A percentile compares a stretch with the other conserved stretches of the same genome.
Evolutionary conservation across 805 yeast species (phyloP).

Genomic region (Trichomonascus vanleenenianus): DNA sequence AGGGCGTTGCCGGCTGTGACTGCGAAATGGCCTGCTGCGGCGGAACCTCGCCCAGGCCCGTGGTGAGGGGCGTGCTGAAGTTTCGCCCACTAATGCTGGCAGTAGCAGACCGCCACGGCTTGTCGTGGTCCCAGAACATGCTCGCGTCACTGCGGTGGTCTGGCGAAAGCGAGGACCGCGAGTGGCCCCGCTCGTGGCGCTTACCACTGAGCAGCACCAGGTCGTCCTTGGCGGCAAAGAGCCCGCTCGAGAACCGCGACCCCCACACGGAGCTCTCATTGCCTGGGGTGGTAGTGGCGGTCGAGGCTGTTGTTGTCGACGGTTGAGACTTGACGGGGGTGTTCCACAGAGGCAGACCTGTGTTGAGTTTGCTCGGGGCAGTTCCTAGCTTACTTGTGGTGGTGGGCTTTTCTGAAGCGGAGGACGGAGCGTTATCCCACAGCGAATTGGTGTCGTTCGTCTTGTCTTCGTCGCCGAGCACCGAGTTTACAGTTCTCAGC

Average conservation of each 20-base stretch:
- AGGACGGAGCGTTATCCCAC: too few relatives aligned
- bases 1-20: slow-evolving; percentile 1
- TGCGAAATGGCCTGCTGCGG: neutral
- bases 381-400: neutral
- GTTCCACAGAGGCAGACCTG: slow-evolving; percentile 1
- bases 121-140: neutral
- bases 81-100: neutral
- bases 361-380: neutral
- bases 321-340: neutral
- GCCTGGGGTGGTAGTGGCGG: too few relatives aligned
- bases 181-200: neutral
- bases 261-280: too few relatives aligned
- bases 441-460: too few relatives aligned
- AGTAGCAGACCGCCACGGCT: neutral
- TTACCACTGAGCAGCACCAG: neutral
- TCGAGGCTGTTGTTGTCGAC: neutral
- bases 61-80: too few relatives aligned
- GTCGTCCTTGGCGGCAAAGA: slow-evolving; percentile 5
- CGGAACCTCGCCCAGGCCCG: too few relatives aligned
- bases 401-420: neutral
- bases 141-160: neutral
- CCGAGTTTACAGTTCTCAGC: slow-evolving; percentile 2
- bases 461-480: slow-evolving; percentile 5
- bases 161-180: neutral
- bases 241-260: slow-evolving; percentile 1